phyloP scores from a whole-genome alignment of 1,139 yeast species.

The Blastobotrys raffinosifermentans region DNA sequence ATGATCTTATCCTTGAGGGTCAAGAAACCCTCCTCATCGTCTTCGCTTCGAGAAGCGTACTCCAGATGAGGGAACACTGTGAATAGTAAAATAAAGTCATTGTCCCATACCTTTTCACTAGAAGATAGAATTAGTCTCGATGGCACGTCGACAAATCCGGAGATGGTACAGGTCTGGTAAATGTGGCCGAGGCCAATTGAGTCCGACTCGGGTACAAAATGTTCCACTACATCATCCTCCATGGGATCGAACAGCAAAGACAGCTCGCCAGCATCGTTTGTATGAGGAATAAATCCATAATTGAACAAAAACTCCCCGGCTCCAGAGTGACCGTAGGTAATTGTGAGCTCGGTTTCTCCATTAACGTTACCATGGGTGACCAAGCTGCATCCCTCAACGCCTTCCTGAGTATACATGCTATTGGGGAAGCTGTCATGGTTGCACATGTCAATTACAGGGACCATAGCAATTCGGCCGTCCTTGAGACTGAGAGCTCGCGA shows the following conservation, averaged over 20 bases:
- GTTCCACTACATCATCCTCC: conserved; percentile 9
- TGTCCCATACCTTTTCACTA: conserved; percentile 17
- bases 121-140: conserved; percentile 6
- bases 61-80: no score
- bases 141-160: conserved; percentile 17
- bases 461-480: conserved; percentile 22
- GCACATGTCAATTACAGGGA: conserved; percentile 35
- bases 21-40: conserved; percentile 17
- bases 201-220: conserved; percentile 8
- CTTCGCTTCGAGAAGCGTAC: no score
- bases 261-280: no score
- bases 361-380: conserved; percentile 15
- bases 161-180: conserved; percentile 17
- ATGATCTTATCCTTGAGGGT: conserved; percentile 19
- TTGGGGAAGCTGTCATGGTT: conserved; percentile 31
- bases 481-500: conserved; percentile 24
- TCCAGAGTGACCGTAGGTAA: conserved; percentile 35
- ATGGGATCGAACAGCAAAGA: no score
- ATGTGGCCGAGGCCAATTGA: conserved; percentile 16
- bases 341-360: conserved; percentile 26
- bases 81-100: conserved; percentile 22
- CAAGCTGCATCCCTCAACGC: conserved; percentile 2
- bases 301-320: conserved; percentile 36
- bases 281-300: conserved; percentile 39
- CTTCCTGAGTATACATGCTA: conserved; percentile 28